Evolutionary conservation across 257 asterid species (phyloP), one percentile per base, ranked within the genome.

Genomic region (Penstemon eatonii): DNA sequence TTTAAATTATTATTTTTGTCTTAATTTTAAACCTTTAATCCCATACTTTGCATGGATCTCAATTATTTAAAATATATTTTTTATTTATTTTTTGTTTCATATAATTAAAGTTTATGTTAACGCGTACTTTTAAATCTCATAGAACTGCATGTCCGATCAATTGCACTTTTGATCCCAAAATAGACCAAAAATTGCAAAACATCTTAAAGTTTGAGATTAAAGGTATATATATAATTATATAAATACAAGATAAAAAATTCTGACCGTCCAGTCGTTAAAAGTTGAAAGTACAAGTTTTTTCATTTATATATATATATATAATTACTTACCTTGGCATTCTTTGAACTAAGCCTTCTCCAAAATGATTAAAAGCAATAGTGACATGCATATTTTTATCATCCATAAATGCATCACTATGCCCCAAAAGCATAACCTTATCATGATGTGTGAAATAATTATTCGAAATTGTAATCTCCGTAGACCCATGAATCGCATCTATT

Each of bases 311-410:
- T 25, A 60, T 25, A 0, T 25, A 25, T 25, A 25, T 25, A 60
- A 9, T 4, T 7, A 46, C n/a, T 5, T 74, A 82, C 92, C 96
- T 83, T n/a, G 96, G 97, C 97, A 91, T 91, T 66, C 97, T 88
- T 50, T 91, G 97, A 12, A 88, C 87, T 11, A 90, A 67, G 0
- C 96, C 97, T 76, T 90, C 96, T 49, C 97, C 97, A 69, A 90
- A 90, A 78, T 90, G 96, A 70, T 90, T 88, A 47, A 90, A 90
- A 13, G 95, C 95, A 68, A 90, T 71, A 13, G 97, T 90, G 1
- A 83, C 97, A 57, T 82, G 95, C 97, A 90, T 88, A 60, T 57
- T 66, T 76, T 79, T 82, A 64, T 88, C 97, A 49, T 81, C 75
- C 9, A 71, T 56, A 43, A 47, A 88, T 0, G 46, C 56, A 74